Base-by-base conservation (phyloP, 495 filamentous ascomycete species). In the Aspergillus sclerotiicarbonarius region DNA sequence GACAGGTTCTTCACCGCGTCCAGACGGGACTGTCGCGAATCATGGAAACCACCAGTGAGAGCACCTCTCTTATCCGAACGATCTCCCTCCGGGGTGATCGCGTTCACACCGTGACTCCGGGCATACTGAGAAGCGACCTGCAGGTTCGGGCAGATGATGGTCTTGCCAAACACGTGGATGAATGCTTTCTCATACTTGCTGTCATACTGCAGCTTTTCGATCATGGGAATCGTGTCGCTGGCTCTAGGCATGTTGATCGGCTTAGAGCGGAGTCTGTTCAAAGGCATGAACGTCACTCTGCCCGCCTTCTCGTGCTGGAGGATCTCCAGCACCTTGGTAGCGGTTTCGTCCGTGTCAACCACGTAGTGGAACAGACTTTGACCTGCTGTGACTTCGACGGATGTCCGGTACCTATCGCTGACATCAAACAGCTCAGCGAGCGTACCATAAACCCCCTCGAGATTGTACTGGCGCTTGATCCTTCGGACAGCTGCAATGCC, bases 361-460 rank as follows among this genome's bases (percentile, higher is more conserved):
- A 99, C 90, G 63, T 96, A 95, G 72, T 99, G 90, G 73, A 99
- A 99, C 8, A 99, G 77, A 69, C 90, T 95, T 59, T 87, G 87
- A 6, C 94, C 95, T 8, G 92, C 95, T 4, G 91, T 94, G 35
- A 94, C 89, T 68, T 99, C 94, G 15, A 96, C 90, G 4, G 94
- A 90, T 41, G 90, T 88, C 35, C 91, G 85, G 70, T 94, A 98
- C 49, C 82, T 82, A n/a, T 96, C 90, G 51, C 78, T 79, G 39
- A 96, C 91, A 25, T 89, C 84, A 65, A 97, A 82, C 8, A 99
- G 83, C 69, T 99, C 94, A 15, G 92, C 91, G 10, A 99, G 66
- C 2, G 91, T 96, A 60, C 94, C 94, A 63, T 96, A 94, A 15
- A 92, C 89, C n/a, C 94, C 95, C 2, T 87, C 80, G 10, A 98